A percentile compares a stretch with the other conserved stretches of the same genome.
Conservation (phyloP, 1,284 basidiomycete genomes). For the Pterula multifida region DNA sequence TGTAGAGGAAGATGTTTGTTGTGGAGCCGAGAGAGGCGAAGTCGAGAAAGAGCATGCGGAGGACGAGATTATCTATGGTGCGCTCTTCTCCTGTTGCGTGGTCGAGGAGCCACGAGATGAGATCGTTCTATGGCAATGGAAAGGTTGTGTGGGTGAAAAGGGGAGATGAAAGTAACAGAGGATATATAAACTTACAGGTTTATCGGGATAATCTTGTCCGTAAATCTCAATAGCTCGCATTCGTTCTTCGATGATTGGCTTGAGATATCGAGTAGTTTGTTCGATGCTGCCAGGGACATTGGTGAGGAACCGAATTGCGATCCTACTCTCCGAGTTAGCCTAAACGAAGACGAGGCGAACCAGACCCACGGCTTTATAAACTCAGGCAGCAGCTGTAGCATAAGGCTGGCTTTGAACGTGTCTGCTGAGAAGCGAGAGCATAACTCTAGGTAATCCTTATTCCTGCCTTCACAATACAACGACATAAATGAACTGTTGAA, state of each 20-base stretch:
- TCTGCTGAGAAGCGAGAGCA: no score
- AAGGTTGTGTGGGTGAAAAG: background rate
- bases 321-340: no score
- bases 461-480: background rate
- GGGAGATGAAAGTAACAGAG: background rate
- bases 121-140: conserved; percentile 14
- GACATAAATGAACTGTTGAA: no score
- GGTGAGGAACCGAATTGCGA: background rate
- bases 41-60: conserved; percentile 13
- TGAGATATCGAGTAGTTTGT: background rate
- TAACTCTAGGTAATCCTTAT: no score
- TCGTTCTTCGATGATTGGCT: background rate
- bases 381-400: no score
- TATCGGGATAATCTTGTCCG: background rate
- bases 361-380: no score
- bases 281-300: background rate
- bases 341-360: no score
- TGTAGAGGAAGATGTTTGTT: conserved; percentile 23
- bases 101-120: conserved; percentile 17
- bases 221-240: background rate
- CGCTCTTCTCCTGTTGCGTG: conserved; percentile 11
- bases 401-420: no score
- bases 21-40: conserved; percentile 18
- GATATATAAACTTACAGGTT: background rate
- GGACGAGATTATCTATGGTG: conserved; percentile 9